These are phyloP conservation scores for Penicillium argentinense DNA, from an alignment of 495 filamentous ascomycete species.

Conservation along the genomic window DNA sequence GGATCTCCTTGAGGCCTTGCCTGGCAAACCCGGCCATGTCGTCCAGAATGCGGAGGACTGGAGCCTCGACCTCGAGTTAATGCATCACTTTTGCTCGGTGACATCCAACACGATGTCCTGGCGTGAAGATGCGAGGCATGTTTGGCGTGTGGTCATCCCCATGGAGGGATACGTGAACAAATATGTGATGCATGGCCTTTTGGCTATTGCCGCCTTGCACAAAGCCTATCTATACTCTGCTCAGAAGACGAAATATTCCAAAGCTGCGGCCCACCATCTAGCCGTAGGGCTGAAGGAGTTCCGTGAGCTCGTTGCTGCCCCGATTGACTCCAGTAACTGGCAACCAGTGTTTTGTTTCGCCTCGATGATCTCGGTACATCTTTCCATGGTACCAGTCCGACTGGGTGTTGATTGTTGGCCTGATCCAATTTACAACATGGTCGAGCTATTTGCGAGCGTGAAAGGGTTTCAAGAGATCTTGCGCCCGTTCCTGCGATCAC, in stretches of 20 bases:
- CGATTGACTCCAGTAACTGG: slow-evolving; percentile 34
- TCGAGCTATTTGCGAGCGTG: slow-evolving; percentile 20
- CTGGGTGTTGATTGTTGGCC: slow-evolving; percentile 23
- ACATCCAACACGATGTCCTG: slow-evolving; percentile 25
- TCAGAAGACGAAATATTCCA: slow-evolving; percentile 22
- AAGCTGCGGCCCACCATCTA: slow-evolving; percentile 26
- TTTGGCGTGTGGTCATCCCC: slow-evolving; percentile 36
- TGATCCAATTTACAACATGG: slow-evolving; percentile 17
- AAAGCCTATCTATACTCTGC: slow-evolving; percentile 21
- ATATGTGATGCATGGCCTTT: slow-evolving; percentile 42
- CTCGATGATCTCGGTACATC: slow-evolving; percentile 35
- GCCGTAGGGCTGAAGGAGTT: slow-evolving; percentile 23
- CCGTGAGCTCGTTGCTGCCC: slow-evolving; percentile 23
- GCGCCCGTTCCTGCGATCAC: slow-evolving; percentile 18
- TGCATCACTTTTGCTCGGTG: slow-evolving; percentile 34
- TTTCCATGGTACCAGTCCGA: slow-evolving; percentile 29
- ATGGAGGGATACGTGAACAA: slow-evolving; percentile 35
- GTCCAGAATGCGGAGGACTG: slow-evolving; percentile 16
- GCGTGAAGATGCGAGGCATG: slow-evolving; percentile 23
- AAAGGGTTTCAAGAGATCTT: slow-evolving; percentile 22
- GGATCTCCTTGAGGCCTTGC: slow-evolving; percentile 13
- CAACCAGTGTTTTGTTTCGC: slow-evolving; percentile 43
- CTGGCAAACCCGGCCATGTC: slow-evolving; percentile 2
- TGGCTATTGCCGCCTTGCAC: slow-evolving; percentile 41
- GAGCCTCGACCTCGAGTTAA: slow-evolving; percentile 31